Evolutionary conservation across 345 rosid genomes (phyloP).

Genomic region (Brassica napus): Da-Ae NC_063442.1:3698501-3699000

Average conservation of each 20-base stretch:
- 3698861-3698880: conserved; percentile 41
- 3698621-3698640: conserved; percentile 23
- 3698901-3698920: conserved; percentile 36
- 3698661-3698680: conserved; percentile 14
- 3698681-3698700: conserved; percentile 15
- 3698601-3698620: conserved; percentile 12
- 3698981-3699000: conserved; percentile 41
- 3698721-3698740: conserved; percentile 28
- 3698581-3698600: conserved; percentile 39
- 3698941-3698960: conserved; percentile 30
- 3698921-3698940: conserved; percentile 28
- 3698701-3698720: conserved; percentile 34
- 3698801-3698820: conserved; percentile 45
- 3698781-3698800: conserved; percentile 36
- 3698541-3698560: conserved; percentile 2
- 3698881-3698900: conserved; percentile 43
- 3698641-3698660: conserved; percentile 7
- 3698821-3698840: conserved; percentile 40
- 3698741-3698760: conserved; percentile 29
- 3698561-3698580: conserved; percentile 35
- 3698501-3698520: conserved; percentile 28
- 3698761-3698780: conserved; percentile 43
- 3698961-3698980: conserved; percentile 45
- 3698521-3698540: conserved; percentile 18
- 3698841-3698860: conserved; percentile 40